Percentiles rank a stretch among this genome's conserved stretches.
These are phyloP conservation scores for Rhazya stricta DNA, from an alignment of 257 asterid genomes.

Conservation along the genomic window DNA sequence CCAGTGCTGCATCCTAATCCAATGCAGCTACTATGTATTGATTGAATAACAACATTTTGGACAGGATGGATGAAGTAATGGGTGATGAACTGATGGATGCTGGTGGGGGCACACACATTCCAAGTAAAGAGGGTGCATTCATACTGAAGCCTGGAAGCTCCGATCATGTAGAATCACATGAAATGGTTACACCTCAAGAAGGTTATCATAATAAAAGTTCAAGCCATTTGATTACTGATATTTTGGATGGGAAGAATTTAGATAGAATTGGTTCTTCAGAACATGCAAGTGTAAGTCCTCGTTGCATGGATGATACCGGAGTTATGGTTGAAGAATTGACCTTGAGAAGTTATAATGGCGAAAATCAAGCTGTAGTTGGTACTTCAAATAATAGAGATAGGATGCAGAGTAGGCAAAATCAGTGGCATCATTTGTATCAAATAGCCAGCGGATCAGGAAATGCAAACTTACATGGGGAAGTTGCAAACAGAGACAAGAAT, in stretches of 20 bases:
- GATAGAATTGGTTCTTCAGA: slow-evolving; percentile 81
- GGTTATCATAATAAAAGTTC: slow-evolving; percentile 38
- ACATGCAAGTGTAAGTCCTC: slow-evolving; percentile 82
- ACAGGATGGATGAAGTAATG: slow-evolving; percentile 32
- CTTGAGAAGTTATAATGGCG: slow-evolving; percentile 53
- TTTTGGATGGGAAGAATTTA: slow-evolving; percentile 44
- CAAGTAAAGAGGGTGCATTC: slow-evolving; percentile 47
- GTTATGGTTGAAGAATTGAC: slow-evolving; percentile 76
- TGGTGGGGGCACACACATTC: slow-evolving; percentile 36
- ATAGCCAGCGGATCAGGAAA: slow-evolving; percentile 55
- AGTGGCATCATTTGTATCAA: slow-evolving; percentile 64
- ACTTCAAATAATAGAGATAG: slow-evolving; percentile 48
- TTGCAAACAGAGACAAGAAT: slow-evolving; percentile 49
- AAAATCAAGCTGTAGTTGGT: slow-evolving; percentile 52
- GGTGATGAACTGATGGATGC: slow-evolving; percentile 30
- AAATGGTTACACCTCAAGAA: slow-evolving; percentile 56
- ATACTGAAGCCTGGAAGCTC: slow-evolving; percentile 50
- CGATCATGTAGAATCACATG: slow-evolving; percentile 49
- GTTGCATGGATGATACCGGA: slow-evolving; percentile 60
- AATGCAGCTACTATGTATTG: slow-evolving; percentile 17
- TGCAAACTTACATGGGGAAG: slow-evolving; percentile 41
- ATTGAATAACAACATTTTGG: slow-evolving; percentile 21
- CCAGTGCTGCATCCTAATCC: neutral
- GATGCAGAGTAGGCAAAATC: slow-evolving; percentile 44
- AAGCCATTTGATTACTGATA: slow-evolving; percentile 34